Conservation (phyloP, 106 monocot genomes). For the Xerophyta viscosa region DNA sequence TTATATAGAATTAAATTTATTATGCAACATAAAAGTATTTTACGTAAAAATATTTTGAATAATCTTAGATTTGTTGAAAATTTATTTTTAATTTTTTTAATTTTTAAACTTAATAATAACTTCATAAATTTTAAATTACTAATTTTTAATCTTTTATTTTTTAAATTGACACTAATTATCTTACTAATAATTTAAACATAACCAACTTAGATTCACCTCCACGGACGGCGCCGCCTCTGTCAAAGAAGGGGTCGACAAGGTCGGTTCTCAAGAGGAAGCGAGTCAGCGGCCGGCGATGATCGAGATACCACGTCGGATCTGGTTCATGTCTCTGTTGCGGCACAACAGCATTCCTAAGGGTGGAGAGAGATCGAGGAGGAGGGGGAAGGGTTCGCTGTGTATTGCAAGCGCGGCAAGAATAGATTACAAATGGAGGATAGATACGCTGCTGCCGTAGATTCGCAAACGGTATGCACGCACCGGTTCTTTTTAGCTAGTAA, state of each 20-base stretch:
- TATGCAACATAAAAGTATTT: no score
- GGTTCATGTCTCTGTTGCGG: constrained; percentile 1
- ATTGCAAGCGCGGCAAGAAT: constrained; percentile 72
- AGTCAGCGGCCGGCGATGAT: constrained; percentile 69
- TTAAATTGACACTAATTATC: no score
- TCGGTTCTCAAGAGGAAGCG: constrained; percentile 68
- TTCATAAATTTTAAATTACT: no score
- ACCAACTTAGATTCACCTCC: neutral
- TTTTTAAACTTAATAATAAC: no score
- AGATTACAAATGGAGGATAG: constrained; percentile 88
- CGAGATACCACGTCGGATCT: constrained; percentile 30
- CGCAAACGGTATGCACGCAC: constrained; percentile 67
- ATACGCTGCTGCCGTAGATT: constrained; percentile 40
- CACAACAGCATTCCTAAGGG: constrained; percentile 13
- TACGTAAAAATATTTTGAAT: no score
- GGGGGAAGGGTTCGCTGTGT: constrained; percentile 46
- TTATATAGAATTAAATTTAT: no score
- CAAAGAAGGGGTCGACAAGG: neutral
- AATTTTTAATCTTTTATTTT: no score
- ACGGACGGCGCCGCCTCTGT: neutral
- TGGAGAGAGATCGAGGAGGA: constrained; percentile 53
- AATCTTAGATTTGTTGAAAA: no score
- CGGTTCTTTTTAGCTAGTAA: neutral
- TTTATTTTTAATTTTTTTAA: no score
- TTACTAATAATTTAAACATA: no score